phyloP scores from a whole-genome alignment of 129 eudicot genomes.

The Centrapalus pauciflorus region DNA sequence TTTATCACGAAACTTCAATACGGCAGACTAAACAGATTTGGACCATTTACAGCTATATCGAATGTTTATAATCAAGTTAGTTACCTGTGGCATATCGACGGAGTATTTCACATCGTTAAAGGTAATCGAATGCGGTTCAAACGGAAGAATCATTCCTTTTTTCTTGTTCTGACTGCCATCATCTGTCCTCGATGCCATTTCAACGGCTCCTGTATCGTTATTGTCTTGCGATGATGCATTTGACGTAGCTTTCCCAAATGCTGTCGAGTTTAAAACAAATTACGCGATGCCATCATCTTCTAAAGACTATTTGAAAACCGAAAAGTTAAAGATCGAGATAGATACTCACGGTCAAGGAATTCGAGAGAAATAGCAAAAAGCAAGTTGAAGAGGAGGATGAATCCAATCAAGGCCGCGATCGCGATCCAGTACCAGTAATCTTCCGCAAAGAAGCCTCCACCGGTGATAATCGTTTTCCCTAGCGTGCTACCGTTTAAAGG shows the following conservation, averaged over 20 bases:
- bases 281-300: too few relatives aligned
- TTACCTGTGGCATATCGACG: constrained; percentile 89
- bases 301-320: neutral
- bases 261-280: constrained; percentile 48
- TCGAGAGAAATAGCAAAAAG: constrained; percentile 39
- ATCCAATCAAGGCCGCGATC: constrained; percentile 50
- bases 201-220: constrained; percentile 20
- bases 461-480: constrained; percentile 40
- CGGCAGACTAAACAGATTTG: neutral
- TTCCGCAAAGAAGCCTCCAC: constrained; percentile 52
- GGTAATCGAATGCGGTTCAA: constrained; percentile 77
- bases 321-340: constrained; percentile 8
- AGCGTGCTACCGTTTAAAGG: constrained; percentile 21
- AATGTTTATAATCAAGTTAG: neutral
- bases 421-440: constrained; percentile 76
- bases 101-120: constrained; percentile 79
- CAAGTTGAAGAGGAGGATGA: constrained; percentile 42
- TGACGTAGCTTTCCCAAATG: constrained; percentile 56
- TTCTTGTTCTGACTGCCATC: constrained; percentile 15
- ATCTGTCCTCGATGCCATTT: constrained; percentile 11
- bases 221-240: constrained; percentile 15
- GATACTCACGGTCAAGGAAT: constrained; percentile 52
- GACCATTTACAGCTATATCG: neutral
- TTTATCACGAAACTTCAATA: neutral
- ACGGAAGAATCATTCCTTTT: constrained; percentile 78